Evolutionary conservation across 2,329 filamentous ascomycete genomes (phyloP).

Genomic region (Monilinia fructicola): DNA sequence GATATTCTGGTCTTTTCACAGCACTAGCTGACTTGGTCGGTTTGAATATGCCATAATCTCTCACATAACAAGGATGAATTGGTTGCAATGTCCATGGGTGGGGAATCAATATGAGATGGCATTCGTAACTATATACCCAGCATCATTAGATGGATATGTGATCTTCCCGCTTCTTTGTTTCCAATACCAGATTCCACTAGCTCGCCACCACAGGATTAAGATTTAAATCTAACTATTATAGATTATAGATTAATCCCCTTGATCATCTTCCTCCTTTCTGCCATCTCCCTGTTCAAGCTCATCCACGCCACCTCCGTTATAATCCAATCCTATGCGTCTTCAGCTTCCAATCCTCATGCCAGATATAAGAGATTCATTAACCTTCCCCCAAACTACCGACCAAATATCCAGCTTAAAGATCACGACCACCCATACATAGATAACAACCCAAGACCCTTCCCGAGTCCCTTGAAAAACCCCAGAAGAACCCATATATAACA

Average conservation of each 20-base stretch:
- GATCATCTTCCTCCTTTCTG: not conserved
- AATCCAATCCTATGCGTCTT: not conserved
- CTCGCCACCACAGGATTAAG: not conserved
- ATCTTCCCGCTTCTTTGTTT: not conserved
- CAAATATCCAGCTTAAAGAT: not conserved
- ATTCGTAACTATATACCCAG: not conserved
- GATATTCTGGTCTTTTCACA: not conserved
- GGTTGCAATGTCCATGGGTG: not conserved
- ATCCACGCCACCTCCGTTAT: not conserved
- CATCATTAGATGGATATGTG: not conserved
- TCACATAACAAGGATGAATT: not conserved
- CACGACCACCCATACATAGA: not conserved
- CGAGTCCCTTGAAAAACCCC: not conserved
- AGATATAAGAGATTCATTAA: conserved; percentile 20
- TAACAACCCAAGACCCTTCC: not conserved
- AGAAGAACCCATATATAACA: not conserved
- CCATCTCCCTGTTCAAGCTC: not conserved
- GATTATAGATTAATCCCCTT: not conserved
- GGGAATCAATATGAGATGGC: not conserved
- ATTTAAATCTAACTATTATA: not conserved
- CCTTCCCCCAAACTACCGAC: not conserved
- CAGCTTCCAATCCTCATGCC: not conserved
- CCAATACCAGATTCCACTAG: no score
- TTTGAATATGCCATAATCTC: not conserved
- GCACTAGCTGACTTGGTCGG: not conserved